Conservation (phyloP, 2,329 filamentous ascomycete species). For the Penicillium sclerotiorum region DNA sequence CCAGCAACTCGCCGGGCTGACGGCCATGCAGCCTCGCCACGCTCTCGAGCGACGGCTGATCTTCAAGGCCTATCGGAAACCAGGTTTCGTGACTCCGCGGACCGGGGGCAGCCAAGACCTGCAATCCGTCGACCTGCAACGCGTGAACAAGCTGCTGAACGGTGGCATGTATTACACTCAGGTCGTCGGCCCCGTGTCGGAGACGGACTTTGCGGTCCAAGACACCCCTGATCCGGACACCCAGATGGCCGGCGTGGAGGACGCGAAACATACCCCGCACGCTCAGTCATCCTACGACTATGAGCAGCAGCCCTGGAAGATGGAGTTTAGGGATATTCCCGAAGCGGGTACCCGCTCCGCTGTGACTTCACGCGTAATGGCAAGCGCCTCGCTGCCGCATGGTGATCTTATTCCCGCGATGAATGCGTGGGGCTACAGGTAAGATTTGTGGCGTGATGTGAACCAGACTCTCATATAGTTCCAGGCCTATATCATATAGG, state of each 20-base stretch:
- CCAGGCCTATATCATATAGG: slow-evolving; percentile 5
- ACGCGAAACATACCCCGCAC: slow-evolving; percentile 8
- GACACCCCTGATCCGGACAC: slow-evolving; percentile 36
- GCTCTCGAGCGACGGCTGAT: slow-evolving; percentile 59
- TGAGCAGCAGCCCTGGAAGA: slow-evolving; percentile 44
- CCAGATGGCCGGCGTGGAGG: slow-evolving; percentile 32
- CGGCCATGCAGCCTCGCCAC: slow-evolving; percentile 62
- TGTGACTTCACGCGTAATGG: slow-evolving; percentile 57
- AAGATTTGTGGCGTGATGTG: slow-evolving; percentile 26
- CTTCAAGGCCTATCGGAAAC: slow-evolving; percentile 59
- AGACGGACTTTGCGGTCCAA: slow-evolving; percentile 36
- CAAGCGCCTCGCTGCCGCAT: slow-evolving; percentile 50
- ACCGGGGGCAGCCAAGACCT: slow-evolving; percentile 50
- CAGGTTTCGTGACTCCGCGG: slow-evolving; percentile 41
- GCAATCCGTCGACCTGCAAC: slow-evolving; percentile 47
- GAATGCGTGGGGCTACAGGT: slow-evolving; percentile 58
- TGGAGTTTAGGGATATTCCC: slow-evolving; percentile 54
- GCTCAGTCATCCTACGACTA: slow-evolving; percentile 31
- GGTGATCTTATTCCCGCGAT: slow-evolving; percentile 56
- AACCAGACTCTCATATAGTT: neutral
- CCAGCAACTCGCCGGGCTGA: slow-evolving; percentile 63
- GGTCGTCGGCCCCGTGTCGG: slow-evolving; percentile 49
- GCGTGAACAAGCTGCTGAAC: slow-evolving; percentile 50
- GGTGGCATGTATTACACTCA: slow-evolving; percentile 59
- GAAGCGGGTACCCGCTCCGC: slow-evolving; percentile 56